A percentile compares a stretch with the other conserved stretches of the same genome.
phyloP scores from a whole-genome alignment of 768 basidiomycete species.

The Rhodotorula taiwanensis region DNA sequence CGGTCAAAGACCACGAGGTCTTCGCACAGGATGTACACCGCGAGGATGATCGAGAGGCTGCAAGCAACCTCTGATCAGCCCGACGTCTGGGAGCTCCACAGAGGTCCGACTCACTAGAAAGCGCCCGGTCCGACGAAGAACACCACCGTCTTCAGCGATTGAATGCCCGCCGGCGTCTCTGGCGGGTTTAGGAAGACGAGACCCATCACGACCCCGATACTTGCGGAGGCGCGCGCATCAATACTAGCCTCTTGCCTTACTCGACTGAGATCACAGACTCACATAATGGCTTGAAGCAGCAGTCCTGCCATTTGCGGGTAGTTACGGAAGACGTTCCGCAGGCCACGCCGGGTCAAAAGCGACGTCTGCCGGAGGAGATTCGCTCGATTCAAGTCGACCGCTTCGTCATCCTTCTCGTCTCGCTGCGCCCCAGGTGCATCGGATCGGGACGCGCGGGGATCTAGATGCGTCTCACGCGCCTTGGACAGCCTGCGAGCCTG shows the following conservation, averaged over 20 bases:
- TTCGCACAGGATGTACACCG: constrained; percentile 46
- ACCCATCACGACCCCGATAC: constrained; percentile 45
- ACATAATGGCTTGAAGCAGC: constrained; percentile 25
- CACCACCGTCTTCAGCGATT: constrained; percentile 43
- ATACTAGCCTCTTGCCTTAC: no score
- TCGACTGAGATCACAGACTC: constrained; percentile 43
- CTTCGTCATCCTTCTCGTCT: not conserved
- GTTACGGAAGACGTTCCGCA: constrained; percentile 44
- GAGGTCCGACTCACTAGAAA: not conserved
- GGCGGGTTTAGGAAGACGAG: constrained; percentile 45
- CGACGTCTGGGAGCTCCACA: not conserved
- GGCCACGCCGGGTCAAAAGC: constrained; percentile 40
- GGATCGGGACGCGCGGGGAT: no score
- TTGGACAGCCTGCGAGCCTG: no score
- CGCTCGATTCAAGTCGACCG: constrained; percentile 3
- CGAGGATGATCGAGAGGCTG: constrained; percentile 23
- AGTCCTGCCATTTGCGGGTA: constrained; percentile 7
- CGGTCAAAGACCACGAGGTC: constrained; percentile 50
- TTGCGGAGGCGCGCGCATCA: not conserved
- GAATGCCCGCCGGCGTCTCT: constrained; percentile 45
- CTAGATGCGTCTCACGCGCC: no score
- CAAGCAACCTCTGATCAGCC: not conserved
- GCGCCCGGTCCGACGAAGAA: not conserved
- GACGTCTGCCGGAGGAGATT: constrained; percentile 31
- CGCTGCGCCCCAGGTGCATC: no score